Evolutionary conservation across 208 protist genomes (phyloP).

Genomic region (Acanthamoeba castellanii): DNA sequence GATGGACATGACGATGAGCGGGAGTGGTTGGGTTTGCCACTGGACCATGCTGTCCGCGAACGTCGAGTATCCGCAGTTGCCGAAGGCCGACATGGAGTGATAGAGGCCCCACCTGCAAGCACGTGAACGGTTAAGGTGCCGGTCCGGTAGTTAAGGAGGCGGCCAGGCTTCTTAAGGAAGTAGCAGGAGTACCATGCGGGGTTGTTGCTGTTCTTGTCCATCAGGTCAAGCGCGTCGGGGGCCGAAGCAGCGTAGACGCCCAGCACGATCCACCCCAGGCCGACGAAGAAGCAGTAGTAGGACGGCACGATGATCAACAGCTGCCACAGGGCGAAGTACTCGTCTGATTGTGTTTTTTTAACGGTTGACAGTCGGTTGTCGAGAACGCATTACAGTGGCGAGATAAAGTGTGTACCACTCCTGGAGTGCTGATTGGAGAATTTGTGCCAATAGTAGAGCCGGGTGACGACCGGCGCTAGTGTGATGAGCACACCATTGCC

Average conservation of each 20-base stretch:
- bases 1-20: slow-evolving; percentile 58
- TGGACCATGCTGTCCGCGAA: slow-evolving; percentile 42
- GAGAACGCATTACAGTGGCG: too few relatives aligned
- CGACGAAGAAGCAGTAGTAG: not conserved
- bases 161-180: too few relatives aligned
- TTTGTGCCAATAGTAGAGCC: not conserved
- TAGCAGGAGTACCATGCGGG: not conserved
- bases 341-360: not conserved
- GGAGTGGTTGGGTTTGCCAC: slow-evolving; percentile 1
- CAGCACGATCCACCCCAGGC: not conserved
- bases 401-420: too few relatives aligned
- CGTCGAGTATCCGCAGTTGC: slow-evolving; percentile 58
- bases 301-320: slow-evolving; percentile 24
- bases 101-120: slow-evolving; percentile 21
- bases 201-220: slow-evolving; percentile 5
- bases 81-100: slow-evolving; percentile 8
- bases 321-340: slow-evolving; percentile 47
- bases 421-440: not conserved
- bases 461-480: not conserved
- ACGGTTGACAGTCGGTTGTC: not conserved
- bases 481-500: not conserved
- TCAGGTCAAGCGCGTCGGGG: not conserved
- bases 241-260: not conserved
- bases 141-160: too few relatives aligned
- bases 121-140: too few relatives aligned